phyloP scores from a whole-genome alignment of 2,329 filamentous ascomycete genomes.

The Hymenotorrendiella dingleyae region DNA sequence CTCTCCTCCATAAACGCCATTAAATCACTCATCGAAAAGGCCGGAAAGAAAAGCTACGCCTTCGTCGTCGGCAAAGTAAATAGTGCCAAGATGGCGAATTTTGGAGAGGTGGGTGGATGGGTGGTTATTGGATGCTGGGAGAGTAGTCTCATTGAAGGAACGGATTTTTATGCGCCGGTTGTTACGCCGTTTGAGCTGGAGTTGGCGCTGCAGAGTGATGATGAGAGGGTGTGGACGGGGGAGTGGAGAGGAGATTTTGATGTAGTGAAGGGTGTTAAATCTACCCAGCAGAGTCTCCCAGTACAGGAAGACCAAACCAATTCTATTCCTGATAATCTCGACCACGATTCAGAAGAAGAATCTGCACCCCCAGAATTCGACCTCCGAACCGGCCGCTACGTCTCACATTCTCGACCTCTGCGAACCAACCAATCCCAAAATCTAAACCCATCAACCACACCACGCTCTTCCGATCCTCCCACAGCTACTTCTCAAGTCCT shows the following conservation, averaged over 20 bases:
- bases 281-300: no score
- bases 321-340: no score
- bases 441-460: neutral
- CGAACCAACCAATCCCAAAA: slow-evolving; percentile 22
- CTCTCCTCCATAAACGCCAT: slow-evolving; percentile 72
- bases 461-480: neutral
- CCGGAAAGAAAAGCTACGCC: slow-evolving; percentile 92
- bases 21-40: slow-evolving; percentile 63
- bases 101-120: slow-evolving; percentile 92
- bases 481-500: slow-evolving; percentile 44
- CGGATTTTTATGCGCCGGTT: slow-evolving; percentile 81
- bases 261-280: slow-evolving; percentile 46
- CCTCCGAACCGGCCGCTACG: slow-evolving; percentile 77
- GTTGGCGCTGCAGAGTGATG: slow-evolving; percentile 68
- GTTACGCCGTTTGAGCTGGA: slow-evolving; percentile 93
- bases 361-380: slow-evolving; percentile 88
- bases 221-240: slow-evolving; percentile 75
- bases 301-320: no score
- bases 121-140: slow-evolving; percentile 98
- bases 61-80: slow-evolving; percentile 97
- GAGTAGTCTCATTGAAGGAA: slow-evolving; percentile 83
- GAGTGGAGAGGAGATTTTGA: slow-evolving; percentile 88
- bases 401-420: slow-evolving; percentile 75
- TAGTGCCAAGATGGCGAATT: slow-evolving; percentile 92
- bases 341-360: slow-evolving; percentile 49